phyloP scores from a whole-genome alignment of 768 basidiomycete species.

The Paxillus rubicundulus region DNA sequence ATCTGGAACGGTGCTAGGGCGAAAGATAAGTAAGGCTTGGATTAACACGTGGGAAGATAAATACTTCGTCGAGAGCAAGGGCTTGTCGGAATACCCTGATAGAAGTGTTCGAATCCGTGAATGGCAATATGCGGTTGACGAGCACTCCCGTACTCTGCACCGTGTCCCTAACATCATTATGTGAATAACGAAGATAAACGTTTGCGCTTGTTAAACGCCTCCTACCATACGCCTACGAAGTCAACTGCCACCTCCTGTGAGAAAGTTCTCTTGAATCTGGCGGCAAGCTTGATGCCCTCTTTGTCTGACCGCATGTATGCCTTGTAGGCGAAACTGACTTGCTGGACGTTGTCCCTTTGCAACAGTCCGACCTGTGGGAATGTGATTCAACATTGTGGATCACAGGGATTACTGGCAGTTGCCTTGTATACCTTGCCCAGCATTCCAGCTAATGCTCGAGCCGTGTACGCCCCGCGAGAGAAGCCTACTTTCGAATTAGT shows the following conservation, averaged over 20 bases:
- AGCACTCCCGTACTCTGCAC: slow-evolving; percentile 73
- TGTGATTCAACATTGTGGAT: slow-evolving; percentile 1
- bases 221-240: slow-evolving; percentile 77
- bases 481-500: slow-evolving; percentile 51
- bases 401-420: not conserved
- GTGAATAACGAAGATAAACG: slow-evolving; percentile 3
- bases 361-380: slow-evolving; percentile 63
- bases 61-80: slow-evolving; percentile 72
- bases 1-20: slow-evolving; percentile 61
- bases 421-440: slow-evolving; percentile 53
- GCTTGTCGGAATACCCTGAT: slow-evolving; percentile 78
- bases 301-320: slow-evolving; percentile 57
- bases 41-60: slow-evolving; percentile 9
- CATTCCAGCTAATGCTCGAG: slow-evolving; percentile 73
- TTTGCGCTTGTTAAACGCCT: not conserved
- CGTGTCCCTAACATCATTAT: slow-evolving; percentile 56
- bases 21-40: slow-evolving; percentile 8
- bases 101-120: slow-evolving; percentile 56
- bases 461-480: slow-evolving; percentile 67
- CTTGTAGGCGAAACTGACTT: slow-evolving; percentile 73
- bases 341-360: slow-evolving; percentile 62
- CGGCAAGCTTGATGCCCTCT: slow-evolving; percentile 44
- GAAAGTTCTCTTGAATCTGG: slow-evolving; percentile 73
- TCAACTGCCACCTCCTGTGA: slow-evolving; percentile 67
- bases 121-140: slow-evolving; percentile 60